phyloP scores from a whole-genome alignment of 2,329 filamentous ascomycete species.

The Paraphoma sp. region DNA sequence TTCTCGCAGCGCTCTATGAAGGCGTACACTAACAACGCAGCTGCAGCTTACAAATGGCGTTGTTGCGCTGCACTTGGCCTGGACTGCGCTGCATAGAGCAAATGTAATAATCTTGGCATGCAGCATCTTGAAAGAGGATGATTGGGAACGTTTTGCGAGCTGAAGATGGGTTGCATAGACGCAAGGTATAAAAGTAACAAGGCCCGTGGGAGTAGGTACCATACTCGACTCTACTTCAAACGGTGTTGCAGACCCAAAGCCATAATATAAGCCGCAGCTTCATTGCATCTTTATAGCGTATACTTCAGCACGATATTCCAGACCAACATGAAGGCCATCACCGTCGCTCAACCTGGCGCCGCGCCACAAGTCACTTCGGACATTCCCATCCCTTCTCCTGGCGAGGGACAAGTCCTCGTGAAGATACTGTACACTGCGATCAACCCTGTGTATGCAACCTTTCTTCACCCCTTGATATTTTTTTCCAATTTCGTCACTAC shows the following conservation, averaged over 20 bases:
- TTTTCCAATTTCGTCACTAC: no score
- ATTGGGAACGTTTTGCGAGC: neutral
- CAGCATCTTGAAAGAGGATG: neutral
- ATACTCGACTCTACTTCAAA: no score
- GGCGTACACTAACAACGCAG: neutral
- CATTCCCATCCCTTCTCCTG: slow-evolving; percentile 30
- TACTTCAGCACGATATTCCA: no score
- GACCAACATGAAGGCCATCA: slow-evolving; percentile 24
- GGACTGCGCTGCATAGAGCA: no score
- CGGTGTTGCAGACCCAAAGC: no score
- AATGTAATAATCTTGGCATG: neutral
- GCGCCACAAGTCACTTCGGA: slow-evolving; percentile 14
- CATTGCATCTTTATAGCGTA: no score
- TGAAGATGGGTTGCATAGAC: no score
- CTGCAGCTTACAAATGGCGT: neutral
- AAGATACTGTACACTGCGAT: slow-evolving; percentile 40
- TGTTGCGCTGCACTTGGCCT: no score
- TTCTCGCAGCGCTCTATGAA: neutral
- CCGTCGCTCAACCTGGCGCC: slow-evolving; percentile 13
- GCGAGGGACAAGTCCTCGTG: slow-evolving; percentile 38
- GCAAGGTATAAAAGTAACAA: no score
- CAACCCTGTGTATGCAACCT: slow-evolving; percentile 35
- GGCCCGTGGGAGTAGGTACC: no score
- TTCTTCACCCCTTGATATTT: neutral
- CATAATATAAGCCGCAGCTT: no score